A percentile compares a stretch with the other conserved stretches of the same genome.
Evolutionary conservation across 768 basidiomycete species (phyloP).

Genomic region (Stropharia rugosoannulata): DNA sequence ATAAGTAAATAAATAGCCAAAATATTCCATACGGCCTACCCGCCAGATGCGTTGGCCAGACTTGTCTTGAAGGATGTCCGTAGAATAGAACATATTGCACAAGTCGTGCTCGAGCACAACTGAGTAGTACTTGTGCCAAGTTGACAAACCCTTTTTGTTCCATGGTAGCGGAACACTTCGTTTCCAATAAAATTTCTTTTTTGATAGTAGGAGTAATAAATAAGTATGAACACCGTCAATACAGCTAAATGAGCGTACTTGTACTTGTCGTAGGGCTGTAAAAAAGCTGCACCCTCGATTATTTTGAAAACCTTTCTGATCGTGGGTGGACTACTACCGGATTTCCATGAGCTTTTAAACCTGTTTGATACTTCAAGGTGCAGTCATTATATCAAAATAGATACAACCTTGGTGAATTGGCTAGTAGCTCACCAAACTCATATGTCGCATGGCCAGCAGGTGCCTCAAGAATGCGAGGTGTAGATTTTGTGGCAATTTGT

Average conservation of each 20-base stretch:
- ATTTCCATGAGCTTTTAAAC: slow-evolving; percentile 26
- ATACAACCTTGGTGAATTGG: background rate
- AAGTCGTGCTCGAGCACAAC: slow-evolving; percentile 21
- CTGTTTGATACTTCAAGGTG: slow-evolving; percentile 22
- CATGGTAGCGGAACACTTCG: slow-evolving; percentile 31
- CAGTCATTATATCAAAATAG: background rate
- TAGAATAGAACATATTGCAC: slow-evolving; percentile 26
- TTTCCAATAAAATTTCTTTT: slow-evolving; percentile 22
- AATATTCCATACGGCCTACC: slow-evolving; percentile 16
- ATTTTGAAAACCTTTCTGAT: slow-evolving; percentile 30
- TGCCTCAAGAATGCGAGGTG: slow-evolving; percentile 22
- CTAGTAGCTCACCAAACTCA: slow-evolving; percentile 13
- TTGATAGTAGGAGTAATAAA: background rate
- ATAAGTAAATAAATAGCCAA: background rate
- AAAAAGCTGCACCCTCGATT: slow-evolving; percentile 22
- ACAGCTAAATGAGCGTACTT: slow-evolving; percentile 14
- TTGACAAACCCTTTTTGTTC: slow-evolving; percentile 24
- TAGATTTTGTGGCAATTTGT: slow-evolving; percentile 14
- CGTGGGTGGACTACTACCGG: slow-evolving; percentile 10
- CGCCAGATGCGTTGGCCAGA: slow-evolving; percentile 25
- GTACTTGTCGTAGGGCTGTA: slow-evolving; percentile 23
- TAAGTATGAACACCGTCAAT: background rate
- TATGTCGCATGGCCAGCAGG: slow-evolving; percentile 16
- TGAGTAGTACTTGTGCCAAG: slow-evolving; percentile 21
- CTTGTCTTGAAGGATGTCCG: slow-evolving; percentile 31